phyloP scores from a whole-genome alignment of 1,284 basidiomycete genomes.

The Melampsora larici-populina region DNA sequence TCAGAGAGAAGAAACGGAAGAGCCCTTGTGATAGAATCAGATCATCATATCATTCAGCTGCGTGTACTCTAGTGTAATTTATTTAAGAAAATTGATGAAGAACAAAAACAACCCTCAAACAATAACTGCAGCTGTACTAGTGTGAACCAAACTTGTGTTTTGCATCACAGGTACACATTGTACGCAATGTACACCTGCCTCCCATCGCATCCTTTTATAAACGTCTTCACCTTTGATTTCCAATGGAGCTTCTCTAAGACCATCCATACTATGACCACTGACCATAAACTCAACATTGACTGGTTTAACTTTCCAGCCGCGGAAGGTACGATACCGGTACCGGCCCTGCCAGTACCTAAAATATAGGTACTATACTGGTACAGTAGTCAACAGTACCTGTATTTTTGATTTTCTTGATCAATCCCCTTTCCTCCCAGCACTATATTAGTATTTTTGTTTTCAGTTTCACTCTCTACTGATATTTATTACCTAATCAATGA shows the following conservation, averaged over 20 bases:
- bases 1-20: not conserved
- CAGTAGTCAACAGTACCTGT: too few relatives aligned
- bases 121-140: slow-evolving; percentile 82
- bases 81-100: too few relatives aligned
- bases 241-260: slow-evolving; percentile 76
- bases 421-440: too few relatives aligned
- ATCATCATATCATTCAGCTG: not conserved
- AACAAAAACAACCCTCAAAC: slow-evolving; percentile 60
- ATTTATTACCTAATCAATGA: too few relatives aligned
- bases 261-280: slow-evolving; percentile 59
- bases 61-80: too few relatives aligned
- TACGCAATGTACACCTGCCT: slow-evolving; percentile 92
- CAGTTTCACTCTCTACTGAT: too few relatives aligned
- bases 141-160: slow-evolving; percentile 79
- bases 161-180: slow-evolving; percentile 91
- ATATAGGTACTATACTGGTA: too few relatives aligned
- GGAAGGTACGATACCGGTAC: too few relatives aligned
- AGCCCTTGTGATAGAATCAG: not conserved
- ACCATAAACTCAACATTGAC: slow-evolving; percentile 52
- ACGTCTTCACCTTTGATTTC: slow-evolving; percentile 73
- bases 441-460: too few relatives aligned
- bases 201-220: slow-evolving; percentile 77
- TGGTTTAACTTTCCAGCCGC: slow-evolving; percentile 56
- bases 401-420: too few relatives aligned
- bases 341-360: too few relatives aligned